These are phyloP conservation scores for Eucalyptus regnans DNA, from an alignment of 345 rosid species.

Conservation along the genomic window DNA sequence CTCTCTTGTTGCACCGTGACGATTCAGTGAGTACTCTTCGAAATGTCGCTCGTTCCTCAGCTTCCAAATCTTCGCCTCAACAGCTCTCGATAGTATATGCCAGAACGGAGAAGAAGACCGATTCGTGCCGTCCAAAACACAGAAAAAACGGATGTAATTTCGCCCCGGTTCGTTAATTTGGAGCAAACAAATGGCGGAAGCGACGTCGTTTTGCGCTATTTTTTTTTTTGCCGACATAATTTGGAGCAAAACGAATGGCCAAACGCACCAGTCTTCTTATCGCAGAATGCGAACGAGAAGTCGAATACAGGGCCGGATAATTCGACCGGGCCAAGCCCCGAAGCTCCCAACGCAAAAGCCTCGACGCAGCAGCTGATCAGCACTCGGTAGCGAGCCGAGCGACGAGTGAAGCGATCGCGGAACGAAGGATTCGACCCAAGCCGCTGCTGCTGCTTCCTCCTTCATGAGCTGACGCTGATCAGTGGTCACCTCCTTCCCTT, in stretches of 20 bases:
- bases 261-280: background rate
- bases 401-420: background rate
- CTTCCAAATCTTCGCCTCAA: background rate
- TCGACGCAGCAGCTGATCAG: background rate
- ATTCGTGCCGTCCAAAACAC: background rate
- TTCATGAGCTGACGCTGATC: background rate
- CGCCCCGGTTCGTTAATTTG: background rate
- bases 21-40: background rate
- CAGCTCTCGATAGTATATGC: background rate
- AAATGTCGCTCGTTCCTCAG: background rate
- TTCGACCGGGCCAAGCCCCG: background rate
- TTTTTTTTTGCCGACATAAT: background rate
- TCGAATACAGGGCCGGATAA: background rate
- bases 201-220: background rate
- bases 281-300: background rate
- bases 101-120: background rate
- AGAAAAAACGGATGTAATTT: background rate
- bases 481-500: background rate
- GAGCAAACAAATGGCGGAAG: background rate
- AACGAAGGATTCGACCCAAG: background rate
- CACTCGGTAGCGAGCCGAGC: background rate
- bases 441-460: background rate
- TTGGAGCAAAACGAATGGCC: background rate
- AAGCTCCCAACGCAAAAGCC: background rate
- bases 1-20: background rate